phyloP scores from a whole-genome alignment of 768 basidiomycete species.

The Sistotremastrum suecicum region DNA sequence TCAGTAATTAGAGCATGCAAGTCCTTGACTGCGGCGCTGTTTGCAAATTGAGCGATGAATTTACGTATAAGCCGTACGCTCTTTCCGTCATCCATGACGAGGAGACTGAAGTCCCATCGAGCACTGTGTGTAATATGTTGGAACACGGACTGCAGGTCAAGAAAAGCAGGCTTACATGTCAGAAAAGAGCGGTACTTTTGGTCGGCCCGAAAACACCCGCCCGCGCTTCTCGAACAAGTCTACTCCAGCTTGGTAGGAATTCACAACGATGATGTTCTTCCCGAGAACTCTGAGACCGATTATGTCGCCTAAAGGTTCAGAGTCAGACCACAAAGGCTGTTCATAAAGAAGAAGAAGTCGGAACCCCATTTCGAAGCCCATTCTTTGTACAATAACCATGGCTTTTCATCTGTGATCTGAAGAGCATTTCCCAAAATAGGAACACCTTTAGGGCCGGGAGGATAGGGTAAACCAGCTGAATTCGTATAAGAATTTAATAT shows the following conservation, averaged over 20 bases:
- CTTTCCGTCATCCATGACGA: no score
- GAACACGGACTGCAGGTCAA: no score
- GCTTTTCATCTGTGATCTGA: conserved; percentile 7
- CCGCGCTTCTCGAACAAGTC: conserved; percentile 27
- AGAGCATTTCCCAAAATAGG: conserved; percentile 14
- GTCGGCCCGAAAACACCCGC: no score
- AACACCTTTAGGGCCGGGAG: conserved; percentile 13
- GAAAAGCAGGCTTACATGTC: no score
- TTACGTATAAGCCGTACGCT: no score
- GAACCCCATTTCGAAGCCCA: conserved; percentile 9
- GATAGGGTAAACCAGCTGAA: conserved; percentile 6
- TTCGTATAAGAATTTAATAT: not conserved
- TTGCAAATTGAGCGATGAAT: no score
- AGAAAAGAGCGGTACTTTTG: no score
- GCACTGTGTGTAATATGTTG: no score
- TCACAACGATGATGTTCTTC: conserved; percentile 21
- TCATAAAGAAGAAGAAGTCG: not conserved
- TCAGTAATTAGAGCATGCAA: no score
- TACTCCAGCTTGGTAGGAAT: conserved; percentile 19
- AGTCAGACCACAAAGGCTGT: not conserved
- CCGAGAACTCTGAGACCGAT: conserved; percentile 11
- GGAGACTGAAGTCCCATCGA: no score
- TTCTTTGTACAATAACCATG: conserved; percentile 6
- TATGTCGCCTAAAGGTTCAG: not conserved
- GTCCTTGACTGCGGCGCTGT: no score